Conservation (phyloP, 768 basidiomycete species). For the Rhizopogon vinicolor region DNA sequence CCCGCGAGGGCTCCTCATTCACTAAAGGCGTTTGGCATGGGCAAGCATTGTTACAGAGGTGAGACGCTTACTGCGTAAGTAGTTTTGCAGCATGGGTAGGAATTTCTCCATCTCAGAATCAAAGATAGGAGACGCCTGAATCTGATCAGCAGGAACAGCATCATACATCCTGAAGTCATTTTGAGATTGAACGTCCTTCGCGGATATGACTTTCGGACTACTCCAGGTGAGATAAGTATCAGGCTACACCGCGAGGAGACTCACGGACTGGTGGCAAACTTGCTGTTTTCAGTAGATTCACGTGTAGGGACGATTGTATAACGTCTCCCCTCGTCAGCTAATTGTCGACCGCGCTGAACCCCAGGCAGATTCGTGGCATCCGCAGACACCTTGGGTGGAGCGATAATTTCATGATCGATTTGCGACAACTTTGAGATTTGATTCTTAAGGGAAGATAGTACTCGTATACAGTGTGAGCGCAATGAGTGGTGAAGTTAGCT, state of each 20-base stretch:
- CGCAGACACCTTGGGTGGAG: slow-evolving; percentile 11
- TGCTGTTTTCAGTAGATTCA: slow-evolving; percentile 11
- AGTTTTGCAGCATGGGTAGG: slow-evolving; percentile 71
- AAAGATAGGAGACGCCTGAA: slow-evolving; percentile 22
- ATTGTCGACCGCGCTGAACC: slow-evolving; percentile 16
- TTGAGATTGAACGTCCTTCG: slow-evolving; percentile 40
- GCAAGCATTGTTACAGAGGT: not conserved
- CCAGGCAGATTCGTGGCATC: slow-evolving; percentile 8
- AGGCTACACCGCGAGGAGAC: slow-evolving; percentile 5
- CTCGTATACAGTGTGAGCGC: not conserved
- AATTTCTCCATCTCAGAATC: slow-evolving; percentile 76
- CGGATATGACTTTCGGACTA: slow-evolving; percentile 54
- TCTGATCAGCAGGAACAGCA: slow-evolving; percentile 47
- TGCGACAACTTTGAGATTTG: slow-evolving; percentile 52
- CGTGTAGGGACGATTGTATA: slow-evolving; percentile 47
- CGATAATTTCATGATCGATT: slow-evolving; percentile 24
- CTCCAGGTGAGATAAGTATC: not conserved
- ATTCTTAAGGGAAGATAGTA: slow-evolving; percentile 32
- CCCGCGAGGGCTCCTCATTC: slow-evolving; percentile 16
- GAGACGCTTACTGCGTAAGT: slow-evolving; percentile 51
- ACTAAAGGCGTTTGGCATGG: slow-evolving; percentile 13
- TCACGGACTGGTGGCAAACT: slow-evolving; percentile 37
- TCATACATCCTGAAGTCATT: slow-evolving; percentile 67
- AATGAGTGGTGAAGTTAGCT: slow-evolving; percentile 6
- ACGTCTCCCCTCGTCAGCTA: slow-evolving; percentile 37